phyloP scores from a whole-genome alignment of 2,329 filamentous ascomycete genomes.

The Biscogniauxia sp. region DNA sequence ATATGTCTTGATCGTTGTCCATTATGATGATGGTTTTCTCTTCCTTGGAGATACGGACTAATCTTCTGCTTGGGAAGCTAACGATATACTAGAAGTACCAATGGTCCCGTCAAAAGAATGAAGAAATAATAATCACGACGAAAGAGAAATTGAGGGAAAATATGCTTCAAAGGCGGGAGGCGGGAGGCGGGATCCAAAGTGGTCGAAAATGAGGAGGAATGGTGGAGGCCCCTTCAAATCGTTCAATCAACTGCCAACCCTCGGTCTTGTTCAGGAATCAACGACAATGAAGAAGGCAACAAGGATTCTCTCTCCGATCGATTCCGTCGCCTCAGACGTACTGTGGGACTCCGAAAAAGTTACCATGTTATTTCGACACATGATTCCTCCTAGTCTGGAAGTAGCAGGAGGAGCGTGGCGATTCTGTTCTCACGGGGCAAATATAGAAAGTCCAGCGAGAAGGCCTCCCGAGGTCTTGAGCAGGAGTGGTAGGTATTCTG shows the following conservation, averaged over 20 bases:
- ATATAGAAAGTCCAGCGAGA: background rate
- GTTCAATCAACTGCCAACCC: background rate
- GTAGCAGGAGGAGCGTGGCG: background rate
- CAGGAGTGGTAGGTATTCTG: background rate
- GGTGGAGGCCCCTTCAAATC: background rate
- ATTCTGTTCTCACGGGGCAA: background rate
- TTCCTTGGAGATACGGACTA: background rate
- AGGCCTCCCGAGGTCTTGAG: background rate
- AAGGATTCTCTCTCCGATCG: no score
- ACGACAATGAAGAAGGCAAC: no score
- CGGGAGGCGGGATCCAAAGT: background rate
- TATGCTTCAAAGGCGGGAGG: background rate
- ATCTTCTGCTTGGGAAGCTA: background rate
- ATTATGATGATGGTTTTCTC: constrained; percentile 4
- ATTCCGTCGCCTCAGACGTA: background rate
- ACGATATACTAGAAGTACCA: background rate
- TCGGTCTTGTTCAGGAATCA: background rate
- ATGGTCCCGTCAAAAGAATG: background rate
- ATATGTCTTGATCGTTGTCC: constrained; percentile 13
- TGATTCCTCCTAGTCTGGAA: background rate
- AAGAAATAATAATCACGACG: background rate
- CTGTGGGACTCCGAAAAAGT: background rate
- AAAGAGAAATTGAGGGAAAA: background rate
- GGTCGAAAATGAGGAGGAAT: background rate
- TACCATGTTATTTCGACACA: background rate